A percentile compares a stretch with the other conserved stretches of the same genome.
phyloP scores from a whole-genome alignment of 1,284 basidiomycete genomes.

The Filobasidium uniguttulatum region DNA sequence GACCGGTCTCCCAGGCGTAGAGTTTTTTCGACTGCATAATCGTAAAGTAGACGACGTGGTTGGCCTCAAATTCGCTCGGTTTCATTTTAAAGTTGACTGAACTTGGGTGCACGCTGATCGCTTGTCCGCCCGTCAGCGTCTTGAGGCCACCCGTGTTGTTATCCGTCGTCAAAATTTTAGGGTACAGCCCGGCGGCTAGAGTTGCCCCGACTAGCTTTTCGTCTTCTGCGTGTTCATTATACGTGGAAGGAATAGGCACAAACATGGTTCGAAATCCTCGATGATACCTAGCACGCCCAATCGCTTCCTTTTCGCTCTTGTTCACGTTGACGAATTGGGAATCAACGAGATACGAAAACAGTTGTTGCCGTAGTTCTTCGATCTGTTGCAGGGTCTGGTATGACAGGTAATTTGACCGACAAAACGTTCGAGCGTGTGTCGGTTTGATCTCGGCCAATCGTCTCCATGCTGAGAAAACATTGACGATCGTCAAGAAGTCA shows the following conservation, averaged over 20 bases:
- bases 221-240: constrained; percentile 54
- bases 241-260: constrained; percentile 55
- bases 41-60: constrained; percentile 74
- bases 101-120: constrained; percentile 62
- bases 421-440: constrained; percentile 56
- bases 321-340: constrained; percentile 69
- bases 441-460: constrained; percentile 51
- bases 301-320: constrained; percentile 50
- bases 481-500: constrained; percentile 90
- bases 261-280: constrained; percentile 58
- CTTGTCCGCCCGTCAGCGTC: constrained; percentile 74
- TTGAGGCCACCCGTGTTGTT: constrained; percentile 47
- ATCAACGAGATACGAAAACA: constrained; percentile 75
- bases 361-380: constrained; percentile 90
- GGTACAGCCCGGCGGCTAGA: constrained; percentile 76
- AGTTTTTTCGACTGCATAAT: constrained; percentile 51
- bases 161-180: constrained; percentile 72
- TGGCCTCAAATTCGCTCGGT: constrained; percentile 55
- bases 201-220: constrained; percentile 62
- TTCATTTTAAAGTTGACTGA: constrained; percentile 67
- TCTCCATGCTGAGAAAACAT: constrained; percentile 81
- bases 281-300: constrained; percentile 60
- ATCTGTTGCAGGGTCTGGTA: constrained; percentile 90
- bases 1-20: constrained; percentile 94
- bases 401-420: constrained; percentile 70